phyloP scores from a whole-genome alignment of 1,284 basidiomycete genomes.

The Heterobasidion irregulare region DNA sequence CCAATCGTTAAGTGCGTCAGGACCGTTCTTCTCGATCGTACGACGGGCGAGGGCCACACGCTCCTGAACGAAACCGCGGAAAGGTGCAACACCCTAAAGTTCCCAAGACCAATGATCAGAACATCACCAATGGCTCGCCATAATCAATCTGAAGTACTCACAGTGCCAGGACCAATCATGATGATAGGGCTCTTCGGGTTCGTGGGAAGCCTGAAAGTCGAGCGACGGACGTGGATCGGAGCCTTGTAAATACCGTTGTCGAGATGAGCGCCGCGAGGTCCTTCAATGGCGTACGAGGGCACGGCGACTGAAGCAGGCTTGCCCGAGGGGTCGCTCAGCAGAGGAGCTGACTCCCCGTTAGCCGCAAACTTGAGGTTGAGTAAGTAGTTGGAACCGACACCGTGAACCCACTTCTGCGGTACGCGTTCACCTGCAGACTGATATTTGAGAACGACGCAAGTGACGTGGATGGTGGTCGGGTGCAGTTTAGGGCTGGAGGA shows the following conservation, averaged over 20 bases:
- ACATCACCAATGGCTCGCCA: not conserved
- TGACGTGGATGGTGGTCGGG: conserved; percentile 87
- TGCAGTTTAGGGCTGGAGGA: conserved; percentile 93
- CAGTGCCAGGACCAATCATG: conserved; percentile 98
- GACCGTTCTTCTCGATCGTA: conserved; percentile 88
- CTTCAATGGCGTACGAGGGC: conserved; percentile 82
- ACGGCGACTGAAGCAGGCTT: conserved; percentile 31
- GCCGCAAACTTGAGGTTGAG: conserved; percentile 82
- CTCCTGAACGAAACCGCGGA: conserved; percentile 98
- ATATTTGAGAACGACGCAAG: conserved; percentile 91
- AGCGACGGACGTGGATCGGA: conserved; percentile 91
- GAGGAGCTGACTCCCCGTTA: conserved; percentile 45
- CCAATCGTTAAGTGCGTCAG: conserved; percentile 91
- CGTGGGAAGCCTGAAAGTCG: conserved; percentile 94
- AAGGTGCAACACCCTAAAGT: conserved; percentile 91
- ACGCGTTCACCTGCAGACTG: conserved; percentile 54
- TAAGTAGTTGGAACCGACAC: conserved; percentile 88
- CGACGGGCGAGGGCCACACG: conserved; percentile 92
- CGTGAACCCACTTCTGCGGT: conserved; percentile 64
- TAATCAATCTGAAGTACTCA: conserved; percentile 32
- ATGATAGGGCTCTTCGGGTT: conserved; percentile 97
- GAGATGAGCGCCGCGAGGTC: conserved; percentile 83
- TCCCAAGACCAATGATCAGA: conserved; percentile 7
- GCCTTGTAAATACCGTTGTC: conserved; percentile 68
- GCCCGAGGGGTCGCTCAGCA: conserved; percentile 28